Percentiles rank a stretch among this genome's conserved stretches.
Evolutionary conservation across 371 early-diverging fungal genomes (phyloP).

Genomic region (Mucor plumbeus): DNA sequence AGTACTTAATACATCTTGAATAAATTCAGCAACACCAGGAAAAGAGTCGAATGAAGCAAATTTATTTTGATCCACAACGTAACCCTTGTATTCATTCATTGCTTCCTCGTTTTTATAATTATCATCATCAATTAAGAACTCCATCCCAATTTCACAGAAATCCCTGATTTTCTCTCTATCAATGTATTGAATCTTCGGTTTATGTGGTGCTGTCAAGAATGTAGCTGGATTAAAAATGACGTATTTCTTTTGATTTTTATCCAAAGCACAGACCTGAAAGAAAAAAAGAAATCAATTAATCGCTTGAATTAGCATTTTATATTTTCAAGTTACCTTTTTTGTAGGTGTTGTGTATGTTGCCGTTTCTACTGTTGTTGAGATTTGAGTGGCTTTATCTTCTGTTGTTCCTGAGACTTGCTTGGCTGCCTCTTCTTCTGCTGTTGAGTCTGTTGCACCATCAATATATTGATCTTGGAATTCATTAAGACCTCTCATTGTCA

Average conservation of each 20-base stretch:
- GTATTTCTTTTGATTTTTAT: slow-evolving; percentile 17
- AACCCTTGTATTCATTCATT: slow-evolving; percentile 11
- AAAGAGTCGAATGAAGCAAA: slow-evolving; percentile 11
- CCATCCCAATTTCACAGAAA: slow-evolving; percentile 19
- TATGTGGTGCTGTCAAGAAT: slow-evolving; percentile 19
- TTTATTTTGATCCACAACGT: slow-evolving; percentile 5
- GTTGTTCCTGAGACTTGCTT: slow-evolving; percentile 15
- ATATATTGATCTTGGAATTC: slow-evolving; percentile 23
- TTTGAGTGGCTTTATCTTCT: slow-evolving; percentile 14
- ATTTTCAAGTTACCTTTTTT: slow-evolving; percentile 19
- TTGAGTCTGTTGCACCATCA: slow-evolving; percentile 18
- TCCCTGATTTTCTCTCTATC: slow-evolving; percentile 16
- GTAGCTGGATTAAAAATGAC: slow-evolving; percentile 16
- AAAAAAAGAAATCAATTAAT: slow-evolving; percentile 20
- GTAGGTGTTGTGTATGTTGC: slow-evolving; percentile 16
- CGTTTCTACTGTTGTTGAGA: slow-evolving; percentile 15
- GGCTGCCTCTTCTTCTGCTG: slow-evolving; percentile 15
- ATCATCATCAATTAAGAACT: slow-evolving; percentile 5
- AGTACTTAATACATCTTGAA: slow-evolving; percentile 2
- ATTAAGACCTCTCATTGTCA: slow-evolving; percentile 21
- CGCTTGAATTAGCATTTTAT: slow-evolving; percentile 17
- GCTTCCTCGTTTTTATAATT: slow-evolving; percentile 9
- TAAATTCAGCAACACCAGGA: slow-evolving; percentile 17
- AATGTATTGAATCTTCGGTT: slow-evolving; percentile 17
- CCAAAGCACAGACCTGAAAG: not conserved